Evolutionary conservation across 2,329 filamentous ascomycete genomes (phyloP), one percentile per base, ranked within the genome.

Genomic region (Chaetomium olivaceum): DNA sequence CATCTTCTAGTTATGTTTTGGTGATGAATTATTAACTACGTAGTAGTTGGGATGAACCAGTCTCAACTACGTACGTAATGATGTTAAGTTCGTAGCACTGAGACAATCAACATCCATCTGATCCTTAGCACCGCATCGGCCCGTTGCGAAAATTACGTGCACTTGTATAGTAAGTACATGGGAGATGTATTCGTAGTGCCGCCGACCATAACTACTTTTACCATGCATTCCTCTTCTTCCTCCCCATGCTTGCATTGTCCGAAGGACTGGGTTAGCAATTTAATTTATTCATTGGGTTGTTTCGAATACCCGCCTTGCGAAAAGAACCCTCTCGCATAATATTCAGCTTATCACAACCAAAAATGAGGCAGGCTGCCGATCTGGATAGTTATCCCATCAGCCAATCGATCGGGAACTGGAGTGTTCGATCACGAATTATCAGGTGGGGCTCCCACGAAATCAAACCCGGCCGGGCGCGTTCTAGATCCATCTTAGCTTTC

Each of bases 401-500:
- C 39, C 39, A n/a, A 7, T 43, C 39, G 39, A 43, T 43, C 39
- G 16, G 39, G 39, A 43, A 43, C 39, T n/a, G 3, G 39, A 43
- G 39, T 19, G 39, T 43, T 43, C 39, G 16, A 43, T 43, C 39
- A 16, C 39, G 39, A 43, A n/a, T 43, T 43, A 43, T 43, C 16
- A 4, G 16, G 39, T 43, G 39, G 39, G 39, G n/a, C 21, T 23
- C 46, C 3, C 16, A 23, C 46, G 46, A 43, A 54, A n/a, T n/a
- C 59, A 33, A n/a, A 19, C 59, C 54, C 39, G 52, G 54, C 23
- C 39, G 1, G 14, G 25, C n/a, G 29, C n/a, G 63, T 29, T 62
- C 63, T 65, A 56, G 63, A 59, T n/a, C 54, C 16, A n/a, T 48
- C 63, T 62, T 59, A 56, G 55, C 63, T 14, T 19, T 54, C 63